These are phyloP conservation scores for Amaranthus palmeri DNA, from an alignment of 148 eudicot species.

Conservation along the genomic window DNA sequence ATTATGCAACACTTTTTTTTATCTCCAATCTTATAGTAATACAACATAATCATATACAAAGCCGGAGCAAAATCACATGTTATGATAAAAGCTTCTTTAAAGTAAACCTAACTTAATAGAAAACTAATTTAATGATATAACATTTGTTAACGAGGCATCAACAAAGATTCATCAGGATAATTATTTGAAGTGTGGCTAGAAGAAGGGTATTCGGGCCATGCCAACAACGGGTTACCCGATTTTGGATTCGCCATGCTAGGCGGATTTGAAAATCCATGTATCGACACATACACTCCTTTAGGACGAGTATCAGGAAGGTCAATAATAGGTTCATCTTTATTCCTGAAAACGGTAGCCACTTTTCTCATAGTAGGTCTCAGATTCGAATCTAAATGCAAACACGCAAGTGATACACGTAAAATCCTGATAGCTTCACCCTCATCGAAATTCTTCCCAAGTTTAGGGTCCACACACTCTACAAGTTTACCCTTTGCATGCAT, in stretches of 20 bases:
- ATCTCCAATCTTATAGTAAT: background rate
- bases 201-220: constrained; percentile 13
- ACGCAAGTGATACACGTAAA: constrained; percentile 41
- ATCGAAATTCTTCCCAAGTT: constrained; percentile 30
- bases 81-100: background rate
- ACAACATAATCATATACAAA: background rate
- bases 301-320: constrained; percentile 45
- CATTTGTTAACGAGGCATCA: constrained; percentile 11
- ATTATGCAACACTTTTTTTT: background rate
- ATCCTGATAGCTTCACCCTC: constrained; percentile 37
- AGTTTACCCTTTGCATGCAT: constrained; percentile 30
- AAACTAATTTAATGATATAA: background rate
- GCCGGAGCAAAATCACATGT: background rate
- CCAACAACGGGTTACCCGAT: constrained; percentile 1
- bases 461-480: constrained; percentile 36
- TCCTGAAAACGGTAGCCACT: constrained; percentile 48
- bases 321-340: constrained; percentile 50
- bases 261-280: constrained; percentile 27
- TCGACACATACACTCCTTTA: constrained; percentile 42
- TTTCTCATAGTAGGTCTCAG: constrained; percentile 59
- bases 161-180: constrained; percentile 12
- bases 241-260: constrained; percentile 15
- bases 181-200: background rate
- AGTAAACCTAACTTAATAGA: background rate
- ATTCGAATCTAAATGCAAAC: constrained; percentile 51